phyloP scores from a whole-genome alignment of 805 yeast genomes.

The Sporopachydermia quercuum region DNA sequence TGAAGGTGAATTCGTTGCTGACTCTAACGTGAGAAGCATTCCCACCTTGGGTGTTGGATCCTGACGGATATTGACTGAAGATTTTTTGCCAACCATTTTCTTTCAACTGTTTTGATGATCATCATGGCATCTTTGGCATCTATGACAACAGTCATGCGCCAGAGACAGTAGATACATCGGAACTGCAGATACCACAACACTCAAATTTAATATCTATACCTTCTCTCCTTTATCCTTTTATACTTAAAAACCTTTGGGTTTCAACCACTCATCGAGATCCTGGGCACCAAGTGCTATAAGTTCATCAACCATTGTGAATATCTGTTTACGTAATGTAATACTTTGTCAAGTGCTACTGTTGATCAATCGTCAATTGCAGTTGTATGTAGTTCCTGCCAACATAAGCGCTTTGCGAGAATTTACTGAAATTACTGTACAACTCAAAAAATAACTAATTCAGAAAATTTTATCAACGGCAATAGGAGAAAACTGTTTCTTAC shows the following conservation, averaged over 20 bases:
- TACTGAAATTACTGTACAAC: too few relatives aligned
- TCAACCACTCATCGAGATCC: slow-evolving; percentile 8
- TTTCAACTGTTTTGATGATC: slow-evolving; percentile 26
- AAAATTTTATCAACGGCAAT: too few relatives aligned
- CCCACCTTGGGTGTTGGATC: slow-evolving; percentile 18
- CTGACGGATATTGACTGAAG: slow-evolving; percentile 19
- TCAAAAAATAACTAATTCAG: too few relatives aligned
- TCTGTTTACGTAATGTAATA: too few relatives aligned
- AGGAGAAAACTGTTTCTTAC: too few relatives aligned
- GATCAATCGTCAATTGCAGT: too few relatives aligned
- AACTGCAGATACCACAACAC: slow-evolving; percentile 10
- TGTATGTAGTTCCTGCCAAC: too few relatives aligned
- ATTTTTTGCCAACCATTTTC: slow-evolving; percentile 21
- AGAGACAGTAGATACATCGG: slow-evolving; percentile 12
- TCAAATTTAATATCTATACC: slow-evolving; percentile 4
- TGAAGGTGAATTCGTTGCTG: slow-evolving; percentile 29
- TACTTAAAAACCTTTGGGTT: slow-evolving; percentile 10
- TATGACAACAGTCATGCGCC: slow-evolving; percentile 21
- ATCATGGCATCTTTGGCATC: slow-evolving; percentile 24
- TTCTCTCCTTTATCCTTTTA: slow-evolving; percentile 22
- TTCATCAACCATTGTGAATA: slow-evolving; percentile 12
- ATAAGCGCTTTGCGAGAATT: too few relatives aligned
- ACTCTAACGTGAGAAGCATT: slow-evolving; percentile 33
- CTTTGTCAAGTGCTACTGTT: too few relatives aligned
- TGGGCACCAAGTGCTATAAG: slow-evolving; percentile 6